Percentiles rank a stretch among this genome's conserved stretches.
These are phyloP conservation scores for Delphinella strobiligena DNA, from an alignment of 2,329 filamentous ascomycete species.

Conservation along the genomic window DNA sequence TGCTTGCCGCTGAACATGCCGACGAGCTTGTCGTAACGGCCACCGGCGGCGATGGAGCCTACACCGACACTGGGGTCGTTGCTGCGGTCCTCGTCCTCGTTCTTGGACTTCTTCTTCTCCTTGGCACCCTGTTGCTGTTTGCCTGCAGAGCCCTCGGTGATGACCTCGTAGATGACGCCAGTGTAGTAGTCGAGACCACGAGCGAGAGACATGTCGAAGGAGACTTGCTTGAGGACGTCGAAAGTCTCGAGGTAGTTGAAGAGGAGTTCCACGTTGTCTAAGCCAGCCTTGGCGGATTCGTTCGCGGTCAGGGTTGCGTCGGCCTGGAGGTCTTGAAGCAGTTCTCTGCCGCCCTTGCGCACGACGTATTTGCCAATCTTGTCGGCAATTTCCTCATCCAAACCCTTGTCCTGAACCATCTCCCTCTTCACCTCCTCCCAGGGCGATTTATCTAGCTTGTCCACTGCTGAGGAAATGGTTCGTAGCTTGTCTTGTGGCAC, in stretches of 20 bases:
- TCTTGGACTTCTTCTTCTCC: slow-evolving; percentile 38
- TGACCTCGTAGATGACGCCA: slow-evolving; percentile 78
- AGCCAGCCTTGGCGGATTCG: slow-evolving; percentile 61
- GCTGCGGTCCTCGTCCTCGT: slow-evolving; percentile 55
- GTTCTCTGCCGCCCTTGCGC: slow-evolving; percentile 60
- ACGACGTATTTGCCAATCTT: slow-evolving; percentile 78
- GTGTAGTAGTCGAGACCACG: slow-evolving; percentile 91
- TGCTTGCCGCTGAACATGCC: slow-evolving; percentile 73
- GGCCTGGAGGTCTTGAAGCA: slow-evolving; percentile 56
- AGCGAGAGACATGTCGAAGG: slow-evolving; percentile 81
- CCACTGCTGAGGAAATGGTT: slow-evolving; percentile 81
- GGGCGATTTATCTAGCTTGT: slow-evolving; percentile 83
- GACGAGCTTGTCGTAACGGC: slow-evolving; percentile 84
- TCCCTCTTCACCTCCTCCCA: slow-evolving; percentile 86
- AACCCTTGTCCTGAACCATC: slow-evolving; percentile 86
- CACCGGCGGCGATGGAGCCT: slow-evolving; percentile 78
- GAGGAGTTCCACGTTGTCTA: slow-evolving; percentile 69
- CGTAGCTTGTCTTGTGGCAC: slow-evolving; percentile 80
- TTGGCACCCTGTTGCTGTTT: slow-evolving; percentile 32
- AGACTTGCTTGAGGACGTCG: slow-evolving; percentile 58
- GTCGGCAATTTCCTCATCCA: slow-evolving; percentile 66
- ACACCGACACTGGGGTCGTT: slow-evolving; percentile 73
- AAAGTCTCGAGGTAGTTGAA: slow-evolving; percentile 75
- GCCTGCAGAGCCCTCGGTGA: slow-evolving; percentile 67
- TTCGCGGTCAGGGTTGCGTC: slow-evolving; percentile 61